Evolutionary conservation across 768 basidiomycete genomes (phyloP).

Genomic region (Wakefieldia striispora): DNA sequence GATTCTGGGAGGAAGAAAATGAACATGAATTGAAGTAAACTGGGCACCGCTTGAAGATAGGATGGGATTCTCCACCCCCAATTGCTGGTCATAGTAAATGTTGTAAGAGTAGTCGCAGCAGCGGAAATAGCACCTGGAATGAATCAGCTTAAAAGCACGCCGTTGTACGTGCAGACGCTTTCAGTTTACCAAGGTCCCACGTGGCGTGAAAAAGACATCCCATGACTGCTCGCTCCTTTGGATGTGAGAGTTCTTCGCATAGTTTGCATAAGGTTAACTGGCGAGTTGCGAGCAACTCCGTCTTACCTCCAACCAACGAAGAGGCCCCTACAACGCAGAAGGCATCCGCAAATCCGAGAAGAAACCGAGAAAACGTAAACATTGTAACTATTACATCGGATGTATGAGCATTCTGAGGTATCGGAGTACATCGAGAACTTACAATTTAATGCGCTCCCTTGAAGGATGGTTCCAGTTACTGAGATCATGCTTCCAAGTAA

Average conservation of each 20-base stretch:
- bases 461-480: conserved; percentile 6
- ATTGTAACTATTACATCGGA: neutral
- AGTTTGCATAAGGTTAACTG: no score
- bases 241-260: conserved; percentile 19
- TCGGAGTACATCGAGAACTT: neutral
- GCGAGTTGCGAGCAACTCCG: no score
- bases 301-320: conserved; percentile 7
- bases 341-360: neutral
- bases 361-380: conserved; percentile 6
- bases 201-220: conserved; percentile 5
- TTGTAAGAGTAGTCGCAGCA: conserved; percentile 57
- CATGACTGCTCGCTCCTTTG: conserved; percentile 18
- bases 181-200: conserved; percentile 11
- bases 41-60: conserved; percentile 50
- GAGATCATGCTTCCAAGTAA: conserved; percentile 6
- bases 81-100: conserved; percentile 49
- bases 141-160: neutral
- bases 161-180: no score
- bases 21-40: conserved; percentile 51
- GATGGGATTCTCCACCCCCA: conserved; percentile 9
- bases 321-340: conserved; percentile 1
- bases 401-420: no score
- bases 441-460: conserved; percentile 12
- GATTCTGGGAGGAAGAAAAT: conserved; percentile 59
- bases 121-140: conserved; percentile 29